A percentile compares a stretch with the other conserved stretches of the same genome.
phyloP scores from a whole-genome alignment of 495 filamentous ascomycete genomes.

The Podospora tetraspora region DNA sequence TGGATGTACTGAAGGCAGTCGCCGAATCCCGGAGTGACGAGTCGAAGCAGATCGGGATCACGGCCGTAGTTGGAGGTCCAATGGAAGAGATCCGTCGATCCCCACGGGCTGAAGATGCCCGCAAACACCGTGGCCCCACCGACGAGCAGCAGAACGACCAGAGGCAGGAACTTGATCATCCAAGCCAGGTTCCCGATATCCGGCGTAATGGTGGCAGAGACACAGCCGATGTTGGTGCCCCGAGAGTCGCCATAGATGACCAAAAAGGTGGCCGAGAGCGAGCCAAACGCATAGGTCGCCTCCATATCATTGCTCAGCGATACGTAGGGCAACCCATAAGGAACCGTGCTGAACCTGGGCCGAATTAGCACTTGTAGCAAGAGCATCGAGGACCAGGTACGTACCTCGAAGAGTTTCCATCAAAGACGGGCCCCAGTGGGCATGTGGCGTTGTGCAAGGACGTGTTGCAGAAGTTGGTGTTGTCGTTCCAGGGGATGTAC shows the following conservation, averaged over 20 bases:
- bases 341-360: constrained; percentile 49
- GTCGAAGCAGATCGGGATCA: constrained; percentile 82
- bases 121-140: constrained; percentile 76
- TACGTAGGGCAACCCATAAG: constrained; percentile 42
- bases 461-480: constrained; percentile 58
- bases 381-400: constrained; percentile 17
- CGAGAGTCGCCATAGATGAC: constrained; percentile 67
- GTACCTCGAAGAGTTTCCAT: constrained; percentile 48
- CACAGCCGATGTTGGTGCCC: constrained; percentile 65
- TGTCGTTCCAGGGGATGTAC: constrained; percentile 57
- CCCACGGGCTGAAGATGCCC: constrained; percentile 89
- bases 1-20: constrained; percentile 98
- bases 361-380: not conserved
- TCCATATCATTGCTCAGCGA: constrained; percentile 70
- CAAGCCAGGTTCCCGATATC: constrained; percentile 59
- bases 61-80: constrained; percentile 96
- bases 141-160: constrained; percentile 71
- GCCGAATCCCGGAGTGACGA: constrained; percentile 93
- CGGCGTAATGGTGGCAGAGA: constrained; percentile 76
- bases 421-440: constrained; percentile 70
- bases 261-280: constrained; percentile 62
- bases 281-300: constrained; percentile 78
- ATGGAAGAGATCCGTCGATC: constrained; percentile 77
- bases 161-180: constrained; percentile 71
- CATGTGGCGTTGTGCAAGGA: constrained; percentile 57